phyloP scores from a whole-genome alignment of 2,329 filamentous ascomycete genomes.

The Mollisiaceae sp. region DNA sequence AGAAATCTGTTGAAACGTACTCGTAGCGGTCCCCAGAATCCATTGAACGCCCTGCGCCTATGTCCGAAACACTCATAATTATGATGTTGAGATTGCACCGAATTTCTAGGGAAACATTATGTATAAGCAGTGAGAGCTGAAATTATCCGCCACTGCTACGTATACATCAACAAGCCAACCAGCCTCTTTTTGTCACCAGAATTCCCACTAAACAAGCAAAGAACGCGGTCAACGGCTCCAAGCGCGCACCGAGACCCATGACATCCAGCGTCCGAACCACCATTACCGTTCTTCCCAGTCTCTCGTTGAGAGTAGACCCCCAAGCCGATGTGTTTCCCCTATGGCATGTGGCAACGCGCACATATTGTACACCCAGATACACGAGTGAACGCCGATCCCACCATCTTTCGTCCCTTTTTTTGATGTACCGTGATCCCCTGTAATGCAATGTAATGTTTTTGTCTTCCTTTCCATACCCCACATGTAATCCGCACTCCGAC shows the following conservation, averaged over 20 bases:
- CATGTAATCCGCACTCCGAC: not conserved
- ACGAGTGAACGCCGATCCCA: conserved; percentile 5
- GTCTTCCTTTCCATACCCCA: conserved; percentile 8
- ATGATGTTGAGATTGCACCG: not conserved
- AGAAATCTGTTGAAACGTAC: no score
- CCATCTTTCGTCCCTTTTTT: conserved; percentile 1
- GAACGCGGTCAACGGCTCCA: not conserved
- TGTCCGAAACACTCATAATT: not conserved
- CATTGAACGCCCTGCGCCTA: no score
- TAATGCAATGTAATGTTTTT: not conserved
- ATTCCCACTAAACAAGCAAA: not conserved
- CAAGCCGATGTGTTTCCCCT: not conserved
- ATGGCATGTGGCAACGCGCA: not conserved
- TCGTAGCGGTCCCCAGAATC: no score
- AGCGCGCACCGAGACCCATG: not conserved
- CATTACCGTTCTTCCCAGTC: not conserved
- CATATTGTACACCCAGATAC: not conserved
- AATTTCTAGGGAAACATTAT: not conserved
- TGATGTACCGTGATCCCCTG: not conserved
- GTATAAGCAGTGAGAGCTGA: not conserved
- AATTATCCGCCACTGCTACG: not conserved
- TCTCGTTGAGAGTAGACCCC: not conserved
- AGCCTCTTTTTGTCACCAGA: not conserved
- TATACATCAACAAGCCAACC: not conserved
- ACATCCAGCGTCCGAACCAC: not conserved